Percentiles rank a stretch among this genome's conserved stretches.
Evolutionary conservation across 2,329 filamentous ascomycete species (phyloP).

Genomic region (Pseudogymnoascus sp.): DNA sequence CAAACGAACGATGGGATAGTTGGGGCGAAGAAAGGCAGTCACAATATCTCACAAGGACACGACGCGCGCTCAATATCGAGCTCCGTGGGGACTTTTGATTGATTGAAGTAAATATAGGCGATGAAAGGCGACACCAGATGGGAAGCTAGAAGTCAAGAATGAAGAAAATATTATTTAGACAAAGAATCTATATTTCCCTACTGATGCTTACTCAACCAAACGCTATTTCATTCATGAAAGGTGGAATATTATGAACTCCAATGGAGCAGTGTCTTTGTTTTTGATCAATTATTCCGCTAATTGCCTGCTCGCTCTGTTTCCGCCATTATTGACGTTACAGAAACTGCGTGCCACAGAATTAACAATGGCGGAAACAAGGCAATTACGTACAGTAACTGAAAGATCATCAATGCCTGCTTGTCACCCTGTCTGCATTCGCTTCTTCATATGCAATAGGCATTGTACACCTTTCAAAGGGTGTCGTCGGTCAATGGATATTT

Average conservation of each 20-base stretch:
- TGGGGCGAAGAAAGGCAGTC: background rate
- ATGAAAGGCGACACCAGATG: background rate
- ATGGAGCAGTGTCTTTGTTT: background rate
- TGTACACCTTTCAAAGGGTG: background rate
- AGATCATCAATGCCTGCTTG: background rate
- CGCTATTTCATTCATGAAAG: background rate
- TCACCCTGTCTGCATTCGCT: background rate
- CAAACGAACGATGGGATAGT: background rate
- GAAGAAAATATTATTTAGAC: slow-evolving; percentile 18
- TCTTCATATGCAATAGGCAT: background rate
- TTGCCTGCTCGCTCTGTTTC: background rate
- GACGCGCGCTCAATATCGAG: background rate
- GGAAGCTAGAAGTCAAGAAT: background rate
- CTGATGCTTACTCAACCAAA: background rate
- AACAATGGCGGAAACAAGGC: background rate
- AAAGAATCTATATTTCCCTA: slow-evolving; percentile 6
- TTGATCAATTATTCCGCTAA: background rate
- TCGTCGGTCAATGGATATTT: background rate
- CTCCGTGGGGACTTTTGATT: background rate
- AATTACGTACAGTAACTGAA: background rate
- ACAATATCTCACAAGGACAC: background rate
- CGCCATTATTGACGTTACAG: background rate
- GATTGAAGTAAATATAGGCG: background rate
- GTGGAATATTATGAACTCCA: background rate
- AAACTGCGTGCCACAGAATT: background rate